These are phyloP conservation scores for Paecilomyces niveus DNA, from an alignment of 2,329 filamentous ascomycete species.

Conservation along the genomic window DNA sequence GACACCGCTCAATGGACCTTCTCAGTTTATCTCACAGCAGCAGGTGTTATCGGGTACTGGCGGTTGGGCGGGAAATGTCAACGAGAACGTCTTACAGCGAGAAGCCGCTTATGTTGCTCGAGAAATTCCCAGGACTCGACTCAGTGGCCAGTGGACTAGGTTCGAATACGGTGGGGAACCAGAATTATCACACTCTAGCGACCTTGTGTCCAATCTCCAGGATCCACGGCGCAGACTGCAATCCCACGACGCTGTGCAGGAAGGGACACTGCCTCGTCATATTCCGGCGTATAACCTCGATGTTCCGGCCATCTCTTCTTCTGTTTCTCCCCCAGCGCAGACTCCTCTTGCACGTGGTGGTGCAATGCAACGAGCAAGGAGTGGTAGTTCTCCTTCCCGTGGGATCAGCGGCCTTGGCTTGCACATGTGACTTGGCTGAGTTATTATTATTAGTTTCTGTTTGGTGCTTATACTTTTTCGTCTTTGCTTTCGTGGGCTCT, in stretches of 20 bases:
- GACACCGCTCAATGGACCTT: background rate
- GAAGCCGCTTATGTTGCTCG: background rate
- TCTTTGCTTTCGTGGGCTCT: background rate
- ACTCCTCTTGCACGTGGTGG: background rate
- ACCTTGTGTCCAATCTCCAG: background rate
- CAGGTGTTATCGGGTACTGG: background rate
- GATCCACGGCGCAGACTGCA: background rate
- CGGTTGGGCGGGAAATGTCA: background rate
- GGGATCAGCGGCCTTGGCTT: background rate
- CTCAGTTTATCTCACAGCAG: background rate
- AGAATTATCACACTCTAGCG: background rate
- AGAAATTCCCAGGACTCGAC: background rate
- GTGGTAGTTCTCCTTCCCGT: background rate
- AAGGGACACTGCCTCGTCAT: background rate
- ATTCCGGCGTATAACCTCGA: background rate
- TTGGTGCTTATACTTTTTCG: background rate
- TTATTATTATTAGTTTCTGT: background rate
- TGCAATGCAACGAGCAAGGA: background rate
- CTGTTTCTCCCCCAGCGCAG: background rate
- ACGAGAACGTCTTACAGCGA: background rate
- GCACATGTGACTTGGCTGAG: background rate
- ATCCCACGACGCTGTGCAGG: background rate
- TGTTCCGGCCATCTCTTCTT: background rate
- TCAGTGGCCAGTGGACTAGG: background rate
- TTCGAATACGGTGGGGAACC: background rate